These are phyloP conservation scores for Ascosphaera apis DNA, from an alignment of 2,329 filamentous ascomycete species.

Conservation along the genomic window DNA sequence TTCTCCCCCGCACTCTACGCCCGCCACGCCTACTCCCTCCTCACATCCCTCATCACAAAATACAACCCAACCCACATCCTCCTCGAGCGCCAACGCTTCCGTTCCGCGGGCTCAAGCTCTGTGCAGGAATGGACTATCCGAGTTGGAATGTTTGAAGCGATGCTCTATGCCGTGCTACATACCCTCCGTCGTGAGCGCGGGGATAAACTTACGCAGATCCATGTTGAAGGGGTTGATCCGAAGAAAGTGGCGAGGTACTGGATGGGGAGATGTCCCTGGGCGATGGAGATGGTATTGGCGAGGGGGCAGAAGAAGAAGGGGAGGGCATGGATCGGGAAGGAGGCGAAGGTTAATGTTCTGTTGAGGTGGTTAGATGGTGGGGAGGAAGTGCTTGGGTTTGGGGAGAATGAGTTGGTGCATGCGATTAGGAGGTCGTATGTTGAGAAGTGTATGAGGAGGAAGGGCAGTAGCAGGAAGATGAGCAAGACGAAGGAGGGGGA, in stretches of 20 bases:
- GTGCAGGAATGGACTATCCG: conserved; percentile 65
- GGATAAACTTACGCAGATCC: conserved; percentile 13
- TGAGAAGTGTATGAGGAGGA: conserved; percentile 1
- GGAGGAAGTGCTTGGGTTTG: no score
- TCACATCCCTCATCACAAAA: conserved; percentile 24
- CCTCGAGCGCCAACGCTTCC: conserved; percentile 43
- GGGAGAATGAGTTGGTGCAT: no score
- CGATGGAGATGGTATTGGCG: no score
- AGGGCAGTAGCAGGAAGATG: conserved; percentile 2
- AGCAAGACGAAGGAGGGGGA: conserved; percentile 3
- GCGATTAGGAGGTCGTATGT: conserved; percentile 7
- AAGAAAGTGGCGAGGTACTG: conserved; percentile 33
- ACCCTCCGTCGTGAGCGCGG: conserved; percentile 26
- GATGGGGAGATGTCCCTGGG: no score
- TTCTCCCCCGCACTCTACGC: conserved; percentile 33
- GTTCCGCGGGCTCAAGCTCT: conserved; percentile 37
- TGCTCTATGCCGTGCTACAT: conserved; percentile 49
- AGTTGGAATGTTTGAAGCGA: conserved; percentile 62
- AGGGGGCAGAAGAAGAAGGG: no score
- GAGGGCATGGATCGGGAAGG: no score
- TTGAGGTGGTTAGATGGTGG: no score
- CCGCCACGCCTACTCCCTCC: conserved; percentile 30
- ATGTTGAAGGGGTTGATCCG: conserved; percentile 29
- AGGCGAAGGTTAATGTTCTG: no score
- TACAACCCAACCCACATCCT: conserved; percentile 44